phyloP scores from a whole-genome alignment of 108 stramenopile genomes.

The Pseudonitzschia pungens region DNA sequence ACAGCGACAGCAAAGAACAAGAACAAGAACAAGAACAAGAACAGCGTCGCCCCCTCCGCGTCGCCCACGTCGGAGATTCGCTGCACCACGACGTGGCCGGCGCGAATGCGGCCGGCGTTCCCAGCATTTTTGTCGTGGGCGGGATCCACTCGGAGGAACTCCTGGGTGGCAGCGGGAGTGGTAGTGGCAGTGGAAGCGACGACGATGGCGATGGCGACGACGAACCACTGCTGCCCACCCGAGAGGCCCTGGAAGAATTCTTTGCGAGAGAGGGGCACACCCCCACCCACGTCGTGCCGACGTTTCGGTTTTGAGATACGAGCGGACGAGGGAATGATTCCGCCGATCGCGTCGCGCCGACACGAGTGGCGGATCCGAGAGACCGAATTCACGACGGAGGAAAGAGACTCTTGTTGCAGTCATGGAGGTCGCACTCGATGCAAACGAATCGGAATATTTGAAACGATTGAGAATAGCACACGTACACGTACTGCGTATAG shows the following conservation, averaged over 20 bases:
- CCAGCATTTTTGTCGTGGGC: conserved; percentile 62
- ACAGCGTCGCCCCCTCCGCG: conserved; percentile 12
- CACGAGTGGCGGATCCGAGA: too few relatives aligned
- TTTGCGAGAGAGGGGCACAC: conserved; percentile 24
- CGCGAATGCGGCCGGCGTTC: conserved; percentile 67
- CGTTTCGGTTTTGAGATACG: conserved; percentile 18
- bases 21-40: neutral
- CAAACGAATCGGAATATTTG: too few relatives aligned
- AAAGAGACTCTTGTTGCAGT: too few relatives aligned
- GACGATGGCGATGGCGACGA: too few relatives aligned
- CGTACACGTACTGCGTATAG: too few relatives aligned
- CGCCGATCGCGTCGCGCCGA: too few relatives aligned
- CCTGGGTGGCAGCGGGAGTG: neutral
- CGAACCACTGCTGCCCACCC: conserved; percentile 21
- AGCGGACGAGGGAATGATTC: too few relatives aligned
- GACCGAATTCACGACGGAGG: too few relatives aligned
- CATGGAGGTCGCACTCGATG: too few relatives aligned
- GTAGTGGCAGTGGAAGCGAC: too few relatives aligned
- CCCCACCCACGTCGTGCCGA: conserved; percentile 48
- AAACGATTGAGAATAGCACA: too few relatives aligned
- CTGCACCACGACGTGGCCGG: conserved; percentile 89
- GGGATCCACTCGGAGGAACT: conserved; percentile 73
- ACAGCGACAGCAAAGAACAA: neutral
- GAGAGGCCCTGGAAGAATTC: conserved; percentile 21
- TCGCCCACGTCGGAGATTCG: conserved; percentile 86